These are phyloP conservation scores for Sugiyamaella novakii DNA, from an alignment of 1,139 yeast species.

Conservation along the genomic window DNA sequence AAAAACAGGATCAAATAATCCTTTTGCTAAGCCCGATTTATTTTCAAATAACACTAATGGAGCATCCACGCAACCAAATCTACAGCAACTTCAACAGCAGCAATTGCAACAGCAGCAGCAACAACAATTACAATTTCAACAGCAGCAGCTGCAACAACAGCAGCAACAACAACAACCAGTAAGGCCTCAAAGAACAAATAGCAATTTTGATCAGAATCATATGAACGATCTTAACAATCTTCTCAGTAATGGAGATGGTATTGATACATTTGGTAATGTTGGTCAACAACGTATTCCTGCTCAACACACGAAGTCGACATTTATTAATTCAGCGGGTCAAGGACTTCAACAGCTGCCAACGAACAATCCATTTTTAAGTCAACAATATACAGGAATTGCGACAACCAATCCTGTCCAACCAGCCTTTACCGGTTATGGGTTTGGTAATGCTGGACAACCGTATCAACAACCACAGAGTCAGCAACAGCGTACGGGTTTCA, in stretches of 20 bases:
- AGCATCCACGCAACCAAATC: conserved; percentile 23
- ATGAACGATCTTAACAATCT: conserved; percentile 68
- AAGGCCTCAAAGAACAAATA: conserved; percentile 41
- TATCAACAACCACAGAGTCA: conserved; percentile 37
- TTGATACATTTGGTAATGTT: conserved; percentile 94
- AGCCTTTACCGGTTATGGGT: conserved; percentile 88
- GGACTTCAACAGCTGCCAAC: conserved; percentile 47
- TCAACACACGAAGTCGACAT: conserved; percentile 83
- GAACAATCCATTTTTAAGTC: conserved; percentile 74
- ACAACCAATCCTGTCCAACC: conserved; percentile 58
- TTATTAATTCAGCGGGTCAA: conserved; percentile 83
- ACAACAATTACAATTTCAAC: conserved; percentile 40
- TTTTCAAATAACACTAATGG: conserved; percentile 9
- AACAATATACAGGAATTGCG: conserved; percentile 76
- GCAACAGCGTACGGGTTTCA: conserved; percentile 22
- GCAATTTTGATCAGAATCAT: conserved; percentile 32
- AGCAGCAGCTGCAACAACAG: conserved; percentile 41
- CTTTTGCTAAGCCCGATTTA: conserved; percentile 63
- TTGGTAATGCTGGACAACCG: conserved; percentile 65
- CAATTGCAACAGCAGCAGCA: conserved; percentile 41
- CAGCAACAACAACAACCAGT: conserved; percentile 39
- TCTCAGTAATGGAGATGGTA: conserved; percentile 84
- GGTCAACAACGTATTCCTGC: conserved; percentile 91
- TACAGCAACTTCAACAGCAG: conserved; percentile 33
- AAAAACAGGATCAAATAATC: conserved; percentile 86